These are phyloP conservation scores for Irpex rosettiformis DNA, from an alignment of 1,284 basidiomycete species.

Conservation along the genomic window DNA sequence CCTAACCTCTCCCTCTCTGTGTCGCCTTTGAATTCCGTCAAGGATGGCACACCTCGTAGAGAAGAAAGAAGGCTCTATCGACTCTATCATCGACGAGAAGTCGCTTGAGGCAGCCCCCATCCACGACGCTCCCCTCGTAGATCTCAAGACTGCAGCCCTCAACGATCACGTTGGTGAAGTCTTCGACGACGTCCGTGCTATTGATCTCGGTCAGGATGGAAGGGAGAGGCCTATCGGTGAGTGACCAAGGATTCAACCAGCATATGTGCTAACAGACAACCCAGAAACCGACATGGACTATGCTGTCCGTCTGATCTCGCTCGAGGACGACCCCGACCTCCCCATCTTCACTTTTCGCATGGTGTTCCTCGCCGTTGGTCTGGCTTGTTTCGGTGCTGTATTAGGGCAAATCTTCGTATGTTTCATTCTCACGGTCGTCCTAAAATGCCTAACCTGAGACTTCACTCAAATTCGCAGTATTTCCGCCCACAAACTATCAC, in stretches of 20 bases:
- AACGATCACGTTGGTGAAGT: slow-evolving; percentile 24
- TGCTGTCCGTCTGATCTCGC: slow-evolving; percentile 46
- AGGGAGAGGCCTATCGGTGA: slow-evolving; percentile 38
- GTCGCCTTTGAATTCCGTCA: not conserved
- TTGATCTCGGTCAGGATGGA: slow-evolving; percentile 35
- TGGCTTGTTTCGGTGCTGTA: slow-evolving; percentile 54
- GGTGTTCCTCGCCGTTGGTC: slow-evolving; percentile 44
- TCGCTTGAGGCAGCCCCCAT: slow-evolving; percentile 1
- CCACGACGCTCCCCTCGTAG: slow-evolving; percentile 11
- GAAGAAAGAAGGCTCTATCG: slow-evolving; percentile 13
- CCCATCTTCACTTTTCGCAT: slow-evolving; percentile 46
- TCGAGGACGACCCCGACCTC: slow-evolving; percentile 56
- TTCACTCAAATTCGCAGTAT: slow-evolving; percentile 19
- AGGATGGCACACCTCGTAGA: not conserved
- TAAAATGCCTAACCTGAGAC: too few relatives aligned
- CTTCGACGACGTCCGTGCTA: slow-evolving; percentile 33
- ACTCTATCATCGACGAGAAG: slow-evolving; percentile 17
- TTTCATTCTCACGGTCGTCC: slow-evolving; percentile 12
- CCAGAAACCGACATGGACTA: slow-evolving; percentile 44
- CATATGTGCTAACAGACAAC: not conserved
- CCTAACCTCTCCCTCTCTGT: not conserved
- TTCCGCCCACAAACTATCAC: slow-evolving; percentile 53
- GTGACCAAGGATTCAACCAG: slow-evolving; percentile 3
- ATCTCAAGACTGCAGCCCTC: slow-evolving; percentile 15
- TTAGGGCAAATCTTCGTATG: slow-evolving; percentile 56